A percentile compares a stretch with the other conserved stretches of the same genome.
Evolutionary conservation across 495 filamentous ascomycete species (phyloP).

Genomic region (Penicillium chermesinum): DNA sequence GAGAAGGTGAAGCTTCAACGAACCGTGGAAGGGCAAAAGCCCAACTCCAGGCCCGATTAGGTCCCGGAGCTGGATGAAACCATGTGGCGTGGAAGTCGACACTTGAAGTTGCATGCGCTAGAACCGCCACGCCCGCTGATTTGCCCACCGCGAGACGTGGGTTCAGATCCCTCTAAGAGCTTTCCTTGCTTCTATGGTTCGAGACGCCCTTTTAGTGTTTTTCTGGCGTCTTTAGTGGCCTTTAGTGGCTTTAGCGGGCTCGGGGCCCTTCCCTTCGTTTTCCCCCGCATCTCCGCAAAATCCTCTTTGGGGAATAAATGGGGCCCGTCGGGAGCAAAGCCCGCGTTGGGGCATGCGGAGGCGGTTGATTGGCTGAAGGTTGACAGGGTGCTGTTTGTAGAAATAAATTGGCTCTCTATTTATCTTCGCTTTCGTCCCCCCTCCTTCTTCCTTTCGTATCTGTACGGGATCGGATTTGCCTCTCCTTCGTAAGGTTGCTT

Average conservation of each 20-base stretch:
- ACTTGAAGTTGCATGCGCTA: slow-evolving; percentile 19
- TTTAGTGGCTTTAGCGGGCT: background rate
- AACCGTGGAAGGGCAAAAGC: slow-evolving; percentile 1
- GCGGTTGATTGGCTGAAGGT: background rate
- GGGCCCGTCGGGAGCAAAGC: background rate
- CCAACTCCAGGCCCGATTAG: slow-evolving; percentile 4
- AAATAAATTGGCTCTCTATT: background rate
- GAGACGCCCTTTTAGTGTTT: background rate
- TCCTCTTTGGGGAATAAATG: background rate
- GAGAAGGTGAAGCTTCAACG: no score
- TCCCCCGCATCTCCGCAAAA: slow-evolving; percentile 13
- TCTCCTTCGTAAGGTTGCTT: no score
- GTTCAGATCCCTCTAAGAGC: slow-evolving; percentile 4
- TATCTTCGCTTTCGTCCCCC: background rate
- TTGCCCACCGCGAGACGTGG: background rate
- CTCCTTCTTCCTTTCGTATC: no score
- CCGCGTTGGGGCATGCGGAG: background rate
- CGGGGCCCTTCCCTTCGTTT: background rate
- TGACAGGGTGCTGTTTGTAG: background rate
- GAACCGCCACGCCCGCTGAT: background rate
- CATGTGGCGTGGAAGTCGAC: slow-evolving; percentile 19
- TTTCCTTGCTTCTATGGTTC: background rate
- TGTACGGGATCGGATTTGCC: no score
- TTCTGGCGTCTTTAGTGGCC: no score
- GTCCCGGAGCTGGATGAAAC: slow-evolving; percentile 17